Evolutionary conservation across 768 basidiomycete genomes (phyloP).

Genomic region (Auriscalpium microsporum): DNA sequence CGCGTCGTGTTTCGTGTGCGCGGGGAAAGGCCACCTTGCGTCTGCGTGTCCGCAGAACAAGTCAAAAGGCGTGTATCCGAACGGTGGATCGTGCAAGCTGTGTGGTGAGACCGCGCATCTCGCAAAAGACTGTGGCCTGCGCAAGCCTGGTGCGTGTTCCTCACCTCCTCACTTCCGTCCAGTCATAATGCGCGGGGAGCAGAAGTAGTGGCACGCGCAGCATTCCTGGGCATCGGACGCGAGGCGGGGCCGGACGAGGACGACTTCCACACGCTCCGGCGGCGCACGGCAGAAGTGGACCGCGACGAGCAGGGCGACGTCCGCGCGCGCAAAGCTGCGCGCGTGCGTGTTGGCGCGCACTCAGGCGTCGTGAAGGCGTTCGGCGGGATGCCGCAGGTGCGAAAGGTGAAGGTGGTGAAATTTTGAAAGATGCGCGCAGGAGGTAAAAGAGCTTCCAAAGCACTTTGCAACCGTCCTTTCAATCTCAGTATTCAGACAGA

Average conservation of each 20-base stretch:
- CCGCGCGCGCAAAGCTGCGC: slow-evolving; percentile 32
- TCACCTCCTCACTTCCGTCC: too few species aligned
- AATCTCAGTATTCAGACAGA: too few species aligned
- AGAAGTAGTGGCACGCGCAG: slow-evolving; percentile 31
- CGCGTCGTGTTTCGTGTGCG: slow-evolving; percentile 90
- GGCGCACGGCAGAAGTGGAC: slow-evolving; percentile 52
- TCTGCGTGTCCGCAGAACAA: slow-evolving; percentile 76
- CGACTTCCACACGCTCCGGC: slow-evolving; percentile 80
- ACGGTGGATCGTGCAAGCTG: slow-evolving; percentile 85
- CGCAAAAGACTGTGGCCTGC: slow-evolving; percentile 70
- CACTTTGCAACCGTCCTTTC: too few species aligned
- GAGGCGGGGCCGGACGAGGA: slow-evolving; percentile 87
- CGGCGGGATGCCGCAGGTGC: slow-evolving; percentile 4
- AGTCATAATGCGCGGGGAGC: not conserved
- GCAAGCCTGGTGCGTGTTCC: slow-evolving; percentile 42
- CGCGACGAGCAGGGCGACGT: slow-evolving; percentile 45
- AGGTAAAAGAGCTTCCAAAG: too few species aligned
- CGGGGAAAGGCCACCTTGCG: slow-evolving; percentile 75
- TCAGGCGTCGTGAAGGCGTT: slow-evolving; percentile 29
- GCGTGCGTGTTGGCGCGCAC: slow-evolving; percentile 36
- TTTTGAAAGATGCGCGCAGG: slow-evolving; percentile 26
- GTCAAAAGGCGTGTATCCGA: slow-evolving; percentile 77
- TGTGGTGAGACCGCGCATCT: slow-evolving; percentile 82
- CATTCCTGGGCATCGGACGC: slow-evolving; percentile 38
- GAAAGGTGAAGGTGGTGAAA: slow-evolving; percentile 38